phyloP scores from a whole-genome alignment of 495 filamentous ascomycete genomes.

The Entonaema liquescens region DNA sequence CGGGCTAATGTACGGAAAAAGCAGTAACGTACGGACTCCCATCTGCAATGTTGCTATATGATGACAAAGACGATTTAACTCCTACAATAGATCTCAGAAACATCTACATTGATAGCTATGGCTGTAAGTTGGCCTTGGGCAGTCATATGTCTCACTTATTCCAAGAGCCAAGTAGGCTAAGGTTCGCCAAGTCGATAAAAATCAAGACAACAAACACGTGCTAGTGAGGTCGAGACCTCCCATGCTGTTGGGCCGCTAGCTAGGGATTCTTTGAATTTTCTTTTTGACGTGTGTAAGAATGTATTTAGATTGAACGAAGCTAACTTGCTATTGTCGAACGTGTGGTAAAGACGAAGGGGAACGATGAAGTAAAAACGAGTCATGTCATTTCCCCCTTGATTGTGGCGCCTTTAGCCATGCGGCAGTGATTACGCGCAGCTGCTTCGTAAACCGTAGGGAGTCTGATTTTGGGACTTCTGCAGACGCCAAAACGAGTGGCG shows the following conservation, averaged over 20 bases:
- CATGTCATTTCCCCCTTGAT: too few relatives aligned
- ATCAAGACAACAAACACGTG: not conserved
- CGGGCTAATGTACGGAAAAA: too few relatives aligned
- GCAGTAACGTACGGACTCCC: not conserved
- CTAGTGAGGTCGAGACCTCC: not conserved
- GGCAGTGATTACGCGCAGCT: not conserved
- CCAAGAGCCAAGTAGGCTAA: not conserved
- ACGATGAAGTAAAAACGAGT: too few relatives aligned
- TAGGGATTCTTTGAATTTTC: not conserved
- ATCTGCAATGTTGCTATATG: not conserved
- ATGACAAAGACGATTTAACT: not conserved
- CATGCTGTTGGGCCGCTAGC: conserved; percentile 5
- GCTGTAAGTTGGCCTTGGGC: not conserved
- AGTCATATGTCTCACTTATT: not conserved
- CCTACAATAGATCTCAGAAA: not conserved
- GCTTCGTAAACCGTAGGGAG: not conserved
- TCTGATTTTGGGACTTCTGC: not conserved
- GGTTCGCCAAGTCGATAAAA: conserved; percentile 16
- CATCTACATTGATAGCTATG: not conserved
- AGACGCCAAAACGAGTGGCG: not conserved
- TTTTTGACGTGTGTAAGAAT: not conserved
- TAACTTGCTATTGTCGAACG: not conserved
- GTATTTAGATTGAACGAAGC: not conserved
- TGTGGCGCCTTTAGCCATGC: not conserved
- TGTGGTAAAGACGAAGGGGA: too few relatives aligned